Percentiles rank a stretch among this genome's conserved stretches.
Evolutionary conservation across 805 yeast species (phyloP).

Genomic region (Clavispora carvajalis): DNA sequence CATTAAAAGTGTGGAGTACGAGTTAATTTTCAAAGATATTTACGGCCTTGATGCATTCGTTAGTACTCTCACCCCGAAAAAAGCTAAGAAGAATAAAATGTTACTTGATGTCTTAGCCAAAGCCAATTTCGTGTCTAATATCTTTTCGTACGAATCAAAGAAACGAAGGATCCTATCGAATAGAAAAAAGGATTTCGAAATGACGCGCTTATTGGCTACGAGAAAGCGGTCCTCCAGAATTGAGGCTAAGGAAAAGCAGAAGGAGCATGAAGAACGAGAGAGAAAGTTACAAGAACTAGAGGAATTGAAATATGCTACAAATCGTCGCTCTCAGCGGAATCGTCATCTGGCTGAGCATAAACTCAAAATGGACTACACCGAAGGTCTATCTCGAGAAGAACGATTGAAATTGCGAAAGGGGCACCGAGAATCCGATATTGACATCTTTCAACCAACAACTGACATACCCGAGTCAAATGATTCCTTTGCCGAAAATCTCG

Average conservation of each 20-base stretch:
- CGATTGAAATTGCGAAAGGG: slow-evolving; percentile 12
- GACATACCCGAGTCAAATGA: neutral
- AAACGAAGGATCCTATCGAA: slow-evolving; percentile 50
- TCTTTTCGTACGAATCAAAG: slow-evolving; percentile 41
- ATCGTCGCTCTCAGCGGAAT: slow-evolving; percentile 35
- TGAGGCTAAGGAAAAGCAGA: slow-evolving; percentile 54
- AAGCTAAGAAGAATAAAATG: slow-evolving; percentile 29
- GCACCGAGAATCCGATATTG: neutral
- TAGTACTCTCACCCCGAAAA: slow-evolving; percentile 16
- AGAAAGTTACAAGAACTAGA: slow-evolving; percentile 42
- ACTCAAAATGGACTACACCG: slow-evolving; percentile 24
- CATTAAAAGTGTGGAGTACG: slow-evolving; percentile 22
- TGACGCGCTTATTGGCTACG: slow-evolving; percentile 58
- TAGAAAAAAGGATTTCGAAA: slow-evolving; percentile 57
- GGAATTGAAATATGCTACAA: slow-evolving; percentile 39
- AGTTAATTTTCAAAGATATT: slow-evolving; percentile 26
- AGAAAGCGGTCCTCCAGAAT: slow-evolving; percentile 72
- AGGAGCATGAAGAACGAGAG: slow-evolving; percentile 48
- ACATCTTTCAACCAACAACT: neutral
- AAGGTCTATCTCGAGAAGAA: slow-evolving; percentile 28
- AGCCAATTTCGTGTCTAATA: slow-evolving; percentile 16
- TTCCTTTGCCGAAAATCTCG: too few relatives aligned
- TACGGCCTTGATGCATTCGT: slow-evolving; percentile 24
- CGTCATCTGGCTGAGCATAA: slow-evolving; percentile 23
- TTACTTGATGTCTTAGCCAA: slow-evolving; percentile 15